A percentile compares a stretch with the other conserved stretches of the same genome.
phyloP scores from a whole-genome alignment of 2,329 filamentous ascomycete species.

The Fusarium nisikadoi region DNA sequence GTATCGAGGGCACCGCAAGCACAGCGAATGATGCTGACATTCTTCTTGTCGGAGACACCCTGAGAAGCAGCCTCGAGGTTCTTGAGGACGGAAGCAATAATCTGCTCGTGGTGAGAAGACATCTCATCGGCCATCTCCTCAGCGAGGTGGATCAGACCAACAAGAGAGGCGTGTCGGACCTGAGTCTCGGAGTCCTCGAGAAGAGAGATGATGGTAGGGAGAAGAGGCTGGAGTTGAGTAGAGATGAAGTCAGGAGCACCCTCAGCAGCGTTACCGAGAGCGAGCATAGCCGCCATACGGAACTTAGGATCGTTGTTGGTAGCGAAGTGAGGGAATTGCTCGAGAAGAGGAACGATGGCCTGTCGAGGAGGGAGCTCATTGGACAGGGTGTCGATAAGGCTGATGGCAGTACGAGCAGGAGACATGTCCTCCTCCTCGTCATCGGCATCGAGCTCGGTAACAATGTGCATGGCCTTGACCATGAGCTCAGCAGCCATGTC shows the following conservation, averaged over 20 bases:
- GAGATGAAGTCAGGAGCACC: constrained; percentile 97
- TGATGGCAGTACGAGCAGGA: constrained; percentile 84
- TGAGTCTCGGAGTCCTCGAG: constrained; percentile 85
- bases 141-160: constrained; percentile 88
- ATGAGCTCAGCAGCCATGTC: constrained; percentile 87
- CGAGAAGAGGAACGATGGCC: constrained; percentile 90
- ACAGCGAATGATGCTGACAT: constrained; percentile 86
- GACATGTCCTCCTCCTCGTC: constrained; percentile 82
- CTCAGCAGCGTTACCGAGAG: constrained; percentile 93
- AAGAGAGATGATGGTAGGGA: constrained; percentile 85
- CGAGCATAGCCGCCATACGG: constrained; percentile 89
- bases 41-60: constrained; percentile 76
- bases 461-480: constrained; percentile 86
- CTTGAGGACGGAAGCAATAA: constrained; percentile 86
- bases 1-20: constrained; percentile 92
- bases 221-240: constrained; percentile 86
- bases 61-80: constrained; percentile 86
- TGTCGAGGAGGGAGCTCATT: constrained; percentile 91
- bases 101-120: constrained; percentile 81
- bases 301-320: constrained; percentile 78
- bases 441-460: constrained; percentile 86
- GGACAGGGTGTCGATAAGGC: constrained; percentile 88
- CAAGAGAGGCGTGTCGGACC: constrained; percentile 87
- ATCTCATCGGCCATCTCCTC: constrained; percentile 95
- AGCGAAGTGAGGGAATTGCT: constrained; percentile 86